These are phyloP conservation scores for Paecilomyces fulvus DNA, from an alignment of 2,329 filamentous ascomycete genomes.

Conservation along the genomic window DNA sequence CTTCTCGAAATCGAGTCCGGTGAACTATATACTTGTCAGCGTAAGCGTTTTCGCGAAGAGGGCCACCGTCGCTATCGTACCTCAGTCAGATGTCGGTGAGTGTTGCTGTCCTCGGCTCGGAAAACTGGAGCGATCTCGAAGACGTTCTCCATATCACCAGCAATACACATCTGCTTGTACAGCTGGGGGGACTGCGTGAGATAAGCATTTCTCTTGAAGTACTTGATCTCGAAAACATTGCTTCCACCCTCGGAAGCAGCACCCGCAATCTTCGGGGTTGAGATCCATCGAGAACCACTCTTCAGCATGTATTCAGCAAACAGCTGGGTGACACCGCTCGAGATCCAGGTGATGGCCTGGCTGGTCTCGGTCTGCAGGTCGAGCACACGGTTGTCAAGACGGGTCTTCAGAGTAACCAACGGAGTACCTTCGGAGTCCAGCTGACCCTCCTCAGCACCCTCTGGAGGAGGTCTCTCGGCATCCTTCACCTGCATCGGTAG, in stretches of 20 bases:
- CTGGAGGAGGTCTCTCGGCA: constrained; percentile 40
- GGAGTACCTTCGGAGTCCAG: constrained; percentile 50
- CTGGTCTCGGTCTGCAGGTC: constrained; percentile 87
- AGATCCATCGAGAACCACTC: constrained; percentile 71
- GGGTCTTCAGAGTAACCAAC: constrained; percentile 70
- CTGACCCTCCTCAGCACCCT: constrained; percentile 37
- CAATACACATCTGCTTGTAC: constrained; percentile 62
- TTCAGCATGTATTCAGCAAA: constrained; percentile 72
- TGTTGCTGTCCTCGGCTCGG: constrained; percentile 61
- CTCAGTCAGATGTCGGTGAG: constrained; percentile 57
- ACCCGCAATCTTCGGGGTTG: constrained; percentile 81
- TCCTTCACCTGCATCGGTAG: constrained; percentile 54
- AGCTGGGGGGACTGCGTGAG: constrained; percentile 58
- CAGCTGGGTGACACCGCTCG: constrained; percentile 56
- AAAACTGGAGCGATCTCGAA: constrained; percentile 60
- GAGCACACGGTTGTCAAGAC: constrained; percentile 85
- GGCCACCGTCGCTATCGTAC: constrained; percentile 18
- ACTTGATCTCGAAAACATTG: constrained; percentile 83
- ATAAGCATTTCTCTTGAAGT: constrained; percentile 75
- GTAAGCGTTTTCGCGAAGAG: neutral
- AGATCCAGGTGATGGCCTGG: constrained; percentile 73
- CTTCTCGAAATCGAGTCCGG: constrained; percentile 46
- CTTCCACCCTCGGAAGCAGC: constrained; percentile 87
- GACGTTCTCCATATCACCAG: constrained; percentile 54
- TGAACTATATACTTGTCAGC: constrained; percentile 31